Base-by-base conservation (phyloP, 371 early-diverging fungal genomes). In the Batrachochytrium dendrobatidis region DNA sequence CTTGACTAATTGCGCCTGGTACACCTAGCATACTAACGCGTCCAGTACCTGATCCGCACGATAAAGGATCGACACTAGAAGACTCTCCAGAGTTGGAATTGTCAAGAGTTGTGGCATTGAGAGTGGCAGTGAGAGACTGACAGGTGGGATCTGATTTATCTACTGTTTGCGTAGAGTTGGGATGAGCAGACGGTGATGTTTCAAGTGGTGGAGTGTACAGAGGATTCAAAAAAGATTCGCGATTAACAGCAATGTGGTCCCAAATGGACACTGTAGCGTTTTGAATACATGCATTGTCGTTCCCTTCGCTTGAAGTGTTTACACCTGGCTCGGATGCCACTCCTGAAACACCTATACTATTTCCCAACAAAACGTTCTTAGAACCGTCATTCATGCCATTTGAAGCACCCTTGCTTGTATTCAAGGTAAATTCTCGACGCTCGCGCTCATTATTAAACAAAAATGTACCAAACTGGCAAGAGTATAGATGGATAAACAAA, bases 401-500 rank as follows among this genome's bases (percentile, higher is more conserved):
- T 15, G 15, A n/a, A 12, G 39, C 39, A 12, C 15, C 26, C 0
- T 32, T 0, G 46, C 35, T 24, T 39, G 58, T 17, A 17, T 48
- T 7, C 64, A 60, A 39, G 53, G 62, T n/a, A 43, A 12, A 51
- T 66, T 69, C 32, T 3, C 31, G 17, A 7, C 87, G 83, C 63
- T 97, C 95, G 26, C 74, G 68, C 66, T 91, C 89, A 59, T 83
- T 85, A 72, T 97, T 95, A 72, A 88, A 90, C 60, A 95, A 50
- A 59, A 97, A 95, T 12, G 87, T 91, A 20, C 95, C 96, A 76
- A 89, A 95, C 67, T 91, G 91, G 66, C 94, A 92, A 18, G 90
- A 81, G 62, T 91, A 91, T 29, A 86, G 75, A 66, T 90, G 88
- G 65, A 84, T 83, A 67, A 90, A 88, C 34, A 97, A 74, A 7